Base-by-base conservation (phyloP, 2,329 filamentous ascomycete genomes). In the Malbranchea zuffiana region DNA sequence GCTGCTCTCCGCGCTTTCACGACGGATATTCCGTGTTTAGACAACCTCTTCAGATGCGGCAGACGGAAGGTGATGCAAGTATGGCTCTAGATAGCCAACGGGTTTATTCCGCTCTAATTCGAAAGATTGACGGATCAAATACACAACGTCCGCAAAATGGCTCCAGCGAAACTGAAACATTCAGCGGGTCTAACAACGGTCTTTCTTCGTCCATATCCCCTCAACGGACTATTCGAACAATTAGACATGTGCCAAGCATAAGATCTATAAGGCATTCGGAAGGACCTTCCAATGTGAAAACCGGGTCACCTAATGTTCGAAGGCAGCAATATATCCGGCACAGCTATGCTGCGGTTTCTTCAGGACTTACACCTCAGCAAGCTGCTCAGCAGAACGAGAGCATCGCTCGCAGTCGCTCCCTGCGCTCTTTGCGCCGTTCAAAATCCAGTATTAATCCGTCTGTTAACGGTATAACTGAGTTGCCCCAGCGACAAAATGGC, bases 61-160 rank as follows among this genome's bases (percentile, higher is more conserved):
- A 49, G 27, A 39, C 45, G 41, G 32, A 46, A 50, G 19, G 25
- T 12, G 44, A 33, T 42, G 38, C 36, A 36, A 39, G 41, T 20
- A 44, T 41, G 12, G 32, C 39, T 13, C 39, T 54, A 4, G 51
- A 57, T 32, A 49, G 49, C 32, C 50, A 56, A 32, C 43, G 53
- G 12, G 40, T 59, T 7, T 59, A 56, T 35, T 57, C 54, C 16
- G 55, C 54, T 25, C 43, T 59, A 15, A 48, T 56, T 41, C 52
- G 48, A 38, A 46, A 50, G 37, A 55, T 58, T 24, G 49, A 50
- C 19, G 43, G 50, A 35, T 44, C 42, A 20, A 35, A 23, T 32
- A 20, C 31, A 8, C 18, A 27, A 13, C 20, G 18, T 16, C 26
- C 27, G 6, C n/a, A 33, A 3, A 35, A 33, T 13, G 33, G 35